Conservation (phyloP, 208 protist genomes). For the Wallacemonas collosoma region DNA sequence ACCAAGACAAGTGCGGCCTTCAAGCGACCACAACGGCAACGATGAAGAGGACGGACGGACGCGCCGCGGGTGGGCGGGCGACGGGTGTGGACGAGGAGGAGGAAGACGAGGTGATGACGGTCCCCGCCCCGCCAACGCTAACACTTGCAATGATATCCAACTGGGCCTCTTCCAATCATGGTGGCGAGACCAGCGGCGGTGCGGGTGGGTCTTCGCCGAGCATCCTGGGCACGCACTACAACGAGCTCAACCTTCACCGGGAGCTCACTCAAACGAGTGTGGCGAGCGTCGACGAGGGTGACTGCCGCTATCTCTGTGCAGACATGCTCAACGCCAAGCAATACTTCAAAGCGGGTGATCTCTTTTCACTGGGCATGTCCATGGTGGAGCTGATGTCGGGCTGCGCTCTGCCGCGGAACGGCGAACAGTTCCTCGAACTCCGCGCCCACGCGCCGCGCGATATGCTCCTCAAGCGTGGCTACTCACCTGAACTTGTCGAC, state of each 20-base stretch:
- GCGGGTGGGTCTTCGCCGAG: neutral
- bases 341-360: conserved; percentile 81
- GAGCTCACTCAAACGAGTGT: conserved; percentile 58
- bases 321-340: conserved; percentile 93
- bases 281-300: conserved; percentile 88
- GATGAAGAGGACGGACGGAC: neutral
- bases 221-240: conserved; percentile 15
- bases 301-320: conserved; percentile 88
- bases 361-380: conserved; percentile 93
- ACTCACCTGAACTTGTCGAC: conserved; percentile 48
- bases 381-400: conserved; percentile 89
- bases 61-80: neutral
- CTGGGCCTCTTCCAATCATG: conserved; percentile 6
- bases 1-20: neutral
- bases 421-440: conserved; percentile 67
- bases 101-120: neutral
- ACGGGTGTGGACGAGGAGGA: neutral
- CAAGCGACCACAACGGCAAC: too few species aligned
- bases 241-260: conserved; percentile 18
- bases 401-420: conserved; percentile 71
- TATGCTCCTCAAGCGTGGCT: conserved; percentile 53
- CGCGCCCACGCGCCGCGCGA: conserved; percentile 50
- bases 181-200: conserved; percentile 6
- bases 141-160: conserved; percentile 13
- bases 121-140: conserved; percentile 1